Evolutionary conservation across 768 basidiomycete species (phyloP).

Genomic region (Lactarius vividus): DNA sequence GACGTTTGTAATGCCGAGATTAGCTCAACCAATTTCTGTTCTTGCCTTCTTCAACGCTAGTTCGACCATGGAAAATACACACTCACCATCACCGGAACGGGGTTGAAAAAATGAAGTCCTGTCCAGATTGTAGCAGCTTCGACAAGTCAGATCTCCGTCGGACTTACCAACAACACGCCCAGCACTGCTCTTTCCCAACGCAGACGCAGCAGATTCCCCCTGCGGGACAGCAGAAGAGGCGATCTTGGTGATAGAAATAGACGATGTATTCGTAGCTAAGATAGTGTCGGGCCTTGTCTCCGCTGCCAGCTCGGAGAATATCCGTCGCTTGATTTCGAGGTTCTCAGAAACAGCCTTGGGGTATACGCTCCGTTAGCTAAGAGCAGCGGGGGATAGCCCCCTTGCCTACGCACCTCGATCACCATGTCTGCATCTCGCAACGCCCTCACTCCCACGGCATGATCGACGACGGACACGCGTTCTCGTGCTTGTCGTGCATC

Average conservation of each 20-base stretch:
- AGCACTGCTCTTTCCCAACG: constrained; percentile 60
- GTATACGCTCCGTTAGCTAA: neutral
- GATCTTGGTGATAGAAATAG: constrained; percentile 93
- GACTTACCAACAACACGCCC: constrained; percentile 76
- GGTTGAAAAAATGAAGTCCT: constrained; percentile 96
- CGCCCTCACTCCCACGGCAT: constrained; percentile 47
- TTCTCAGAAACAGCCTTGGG: constrained; percentile 86
- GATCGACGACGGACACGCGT: constrained; percentile 58
- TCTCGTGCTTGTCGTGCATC: constrained; percentile 73
- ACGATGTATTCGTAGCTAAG: constrained; percentile 90
- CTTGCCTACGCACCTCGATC: constrained; percentile 60
- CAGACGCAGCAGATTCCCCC: constrained; percentile 55
- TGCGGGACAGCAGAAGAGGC: constrained; percentile 72
- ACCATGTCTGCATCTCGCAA: constrained; percentile 87
- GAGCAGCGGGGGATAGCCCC: neutral
- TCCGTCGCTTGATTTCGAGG: constrained; percentile 67
- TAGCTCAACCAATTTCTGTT: constrained; percentile 86
- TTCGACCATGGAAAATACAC: neutral
- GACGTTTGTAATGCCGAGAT: constrained; percentile 93
- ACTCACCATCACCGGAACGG: constrained; percentile 91
- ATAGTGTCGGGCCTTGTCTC: constrained; percentile 72
- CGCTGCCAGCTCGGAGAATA: constrained; percentile 70
- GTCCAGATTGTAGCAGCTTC: constrained; percentile 6
- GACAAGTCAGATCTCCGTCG: constrained; percentile 10
- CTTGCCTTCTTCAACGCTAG: neutral